phyloP scores from a whole-genome alignment of 2,329 filamentous ascomycete genomes.

The Aspergillus sojae region DNA sequence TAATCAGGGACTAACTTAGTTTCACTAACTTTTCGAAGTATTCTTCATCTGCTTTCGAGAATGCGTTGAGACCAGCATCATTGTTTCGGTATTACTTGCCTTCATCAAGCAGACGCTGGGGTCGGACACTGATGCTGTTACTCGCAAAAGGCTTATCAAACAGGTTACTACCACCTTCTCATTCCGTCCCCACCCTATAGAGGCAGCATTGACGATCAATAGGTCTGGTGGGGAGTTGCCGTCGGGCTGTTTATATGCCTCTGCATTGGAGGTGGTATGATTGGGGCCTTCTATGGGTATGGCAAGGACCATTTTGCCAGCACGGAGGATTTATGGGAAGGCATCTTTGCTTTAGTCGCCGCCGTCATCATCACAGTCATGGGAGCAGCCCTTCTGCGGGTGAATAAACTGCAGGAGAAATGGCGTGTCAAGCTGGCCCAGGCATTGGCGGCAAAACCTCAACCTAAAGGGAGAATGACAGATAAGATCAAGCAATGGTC shows the following conservation, averaged over 20 bases:
- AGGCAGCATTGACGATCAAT: slow-evolving; percentile 7
- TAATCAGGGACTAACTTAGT: too few species aligned
- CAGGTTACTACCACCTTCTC: slow-evolving; percentile 52
- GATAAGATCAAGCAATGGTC: slow-evolving; percentile 62
- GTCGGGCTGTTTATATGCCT: slow-evolving; percentile 67
- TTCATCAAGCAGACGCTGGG: slow-evolving; percentile 82
- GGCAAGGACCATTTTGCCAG: slow-evolving; percentile 67
- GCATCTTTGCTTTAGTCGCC: slow-evolving; percentile 74
- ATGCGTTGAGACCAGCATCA: slow-evolving; percentile 78
- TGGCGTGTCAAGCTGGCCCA: slow-evolving; percentile 81
- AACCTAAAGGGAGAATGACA: slow-evolving; percentile 38
- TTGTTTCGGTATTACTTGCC: slow-evolving; percentile 82
- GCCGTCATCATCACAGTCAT: slow-evolving; percentile 79
- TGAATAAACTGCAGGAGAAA: slow-evolving; percentile 82
- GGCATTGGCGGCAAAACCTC: slow-evolving; percentile 60
- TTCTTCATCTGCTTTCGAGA: slow-evolving; percentile 93
- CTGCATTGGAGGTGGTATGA: slow-evolving; percentile 66
- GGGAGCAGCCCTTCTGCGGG: slow-evolving; percentile 76
- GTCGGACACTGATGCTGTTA: slow-evolving; percentile 60
- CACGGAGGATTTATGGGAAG: slow-evolving; percentile 79
- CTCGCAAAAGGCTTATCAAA: slow-evolving; percentile 69
- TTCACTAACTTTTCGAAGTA: slow-evolving; percentile 46
- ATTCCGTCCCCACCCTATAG: background rate
- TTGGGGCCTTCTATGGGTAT: slow-evolving; percentile 72
- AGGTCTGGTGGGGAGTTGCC: slow-evolving; percentile 70